A percentile compares a stretch with the other conserved stretches of the same genome.
Evolutionary conservation across 2,329 filamentous ascomycete genomes (phyloP).

Genomic region (Delphinella strobiligena): DNA sequence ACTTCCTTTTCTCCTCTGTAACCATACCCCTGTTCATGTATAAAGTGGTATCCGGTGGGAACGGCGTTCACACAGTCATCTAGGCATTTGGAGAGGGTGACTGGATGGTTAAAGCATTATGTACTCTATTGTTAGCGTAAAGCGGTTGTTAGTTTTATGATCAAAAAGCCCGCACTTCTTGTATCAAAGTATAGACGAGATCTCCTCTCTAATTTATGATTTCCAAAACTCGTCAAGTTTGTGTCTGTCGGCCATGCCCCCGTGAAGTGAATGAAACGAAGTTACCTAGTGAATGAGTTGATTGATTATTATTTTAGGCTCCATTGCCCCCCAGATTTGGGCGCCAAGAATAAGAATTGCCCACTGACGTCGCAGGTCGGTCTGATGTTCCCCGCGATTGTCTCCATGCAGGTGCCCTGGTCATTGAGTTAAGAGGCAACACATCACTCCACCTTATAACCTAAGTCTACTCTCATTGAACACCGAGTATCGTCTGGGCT

Average conservation of each 20-base stretch:
- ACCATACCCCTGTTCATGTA: not conserved
- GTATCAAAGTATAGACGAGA: not conserved
- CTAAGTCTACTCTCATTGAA: not conserved
- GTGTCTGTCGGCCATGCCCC: too few species aligned
- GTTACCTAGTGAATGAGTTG: too few species aligned
- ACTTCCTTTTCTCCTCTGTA: not conserved
- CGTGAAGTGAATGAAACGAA: too few species aligned
- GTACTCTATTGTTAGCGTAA: not conserved
- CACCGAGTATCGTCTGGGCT: not conserved
- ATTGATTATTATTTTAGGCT: too few species aligned
- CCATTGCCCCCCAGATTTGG: too few species aligned
- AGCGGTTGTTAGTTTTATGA: not conserved
- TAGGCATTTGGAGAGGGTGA: not conserved
- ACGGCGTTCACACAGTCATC: not conserved
- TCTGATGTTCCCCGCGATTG: too few species aligned
- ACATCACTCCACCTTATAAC: not conserved
- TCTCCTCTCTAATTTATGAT: not conserved
- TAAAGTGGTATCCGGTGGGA: too few species aligned
- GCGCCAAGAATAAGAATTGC: too few species aligned
- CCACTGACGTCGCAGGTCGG: too few species aligned
- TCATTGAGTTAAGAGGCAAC: too few species aligned
- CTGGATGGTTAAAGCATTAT: not conserved
- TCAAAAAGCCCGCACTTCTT: not conserved
- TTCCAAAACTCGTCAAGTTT: not conserved
- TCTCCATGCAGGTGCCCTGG: too few species aligned